Evolutionary conservation across 106 monocot species (phyloP).

Genomic region (Narthecium ossifragum): DNA sequence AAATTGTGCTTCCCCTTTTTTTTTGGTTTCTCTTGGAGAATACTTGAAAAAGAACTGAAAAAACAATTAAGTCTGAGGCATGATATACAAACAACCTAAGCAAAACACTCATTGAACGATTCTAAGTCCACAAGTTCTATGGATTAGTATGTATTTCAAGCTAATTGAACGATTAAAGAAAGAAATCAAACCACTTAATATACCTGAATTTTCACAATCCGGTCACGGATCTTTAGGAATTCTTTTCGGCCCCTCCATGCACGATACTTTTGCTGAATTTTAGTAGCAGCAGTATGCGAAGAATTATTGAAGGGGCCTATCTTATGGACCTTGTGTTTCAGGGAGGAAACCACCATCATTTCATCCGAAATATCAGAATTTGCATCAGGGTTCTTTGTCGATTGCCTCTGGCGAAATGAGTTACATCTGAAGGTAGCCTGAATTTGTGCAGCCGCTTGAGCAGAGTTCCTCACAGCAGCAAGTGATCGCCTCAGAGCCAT

Average conservation of each 20-base stretch:
- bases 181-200: neutral
- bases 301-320: slow-evolving; percentile 15
- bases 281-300: slow-evolving; percentile 26
- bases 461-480: slow-evolving; percentile 44
- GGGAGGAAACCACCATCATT: slow-evolving; percentile 9
- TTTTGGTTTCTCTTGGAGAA: too few relatives aligned
- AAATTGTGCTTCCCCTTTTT: too few relatives aligned
- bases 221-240: slow-evolving; percentile 32
- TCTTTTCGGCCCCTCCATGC: slow-evolving; percentile 34
- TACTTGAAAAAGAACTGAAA: slow-evolving; percentile 6
- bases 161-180: too few relatives aligned
- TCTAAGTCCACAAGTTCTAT: too few relatives aligned
- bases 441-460: slow-evolving; percentile 47
- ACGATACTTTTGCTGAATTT: slow-evolving; percentile 46
- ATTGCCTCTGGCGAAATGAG: slow-evolving; percentile 30
- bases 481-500: slow-evolving; percentile 28
- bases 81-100: too few relatives aligned
- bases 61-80: neutral
- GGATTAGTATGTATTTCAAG: too few relatives aligned
- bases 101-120: too few relatives aligned
- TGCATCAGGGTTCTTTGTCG: neutral
- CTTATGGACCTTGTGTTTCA: slow-evolving; percentile 3
- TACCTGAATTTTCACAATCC: slow-evolving; percentile 43
- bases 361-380: slow-evolving; percentile 11
- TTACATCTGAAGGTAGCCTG: slow-evolving; percentile 37